Evolutionary conservation across 164 flowering plant species (phyloP).

Genomic region (Stephania yunnanensis): DNA sequence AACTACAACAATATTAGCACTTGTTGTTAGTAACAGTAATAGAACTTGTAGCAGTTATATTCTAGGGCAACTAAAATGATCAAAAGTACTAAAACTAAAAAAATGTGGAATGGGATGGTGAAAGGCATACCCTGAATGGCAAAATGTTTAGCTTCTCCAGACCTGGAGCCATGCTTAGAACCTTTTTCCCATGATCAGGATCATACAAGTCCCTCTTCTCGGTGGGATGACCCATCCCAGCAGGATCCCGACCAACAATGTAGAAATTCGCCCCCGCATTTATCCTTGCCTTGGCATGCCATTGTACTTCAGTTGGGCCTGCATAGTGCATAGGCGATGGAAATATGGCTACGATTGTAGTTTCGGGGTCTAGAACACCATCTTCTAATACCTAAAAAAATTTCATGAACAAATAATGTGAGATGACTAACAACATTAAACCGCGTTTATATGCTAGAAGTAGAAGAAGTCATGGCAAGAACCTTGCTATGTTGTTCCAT

Average conservation of each 20-base stretch:
- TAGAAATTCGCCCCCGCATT: slow-evolving; percentile 98
- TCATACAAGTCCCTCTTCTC: slow-evolving; percentile 93
- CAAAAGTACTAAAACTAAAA: background rate
- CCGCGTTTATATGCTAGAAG: background rate
- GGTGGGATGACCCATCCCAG: slow-evolving; percentile 95
- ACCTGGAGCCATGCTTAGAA: slow-evolving; percentile 95
- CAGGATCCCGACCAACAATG: slow-evolving; percentile 98
- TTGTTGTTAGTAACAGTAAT: background rate
- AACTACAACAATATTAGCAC: background rate
- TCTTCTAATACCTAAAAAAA: slow-evolving; percentile 73
- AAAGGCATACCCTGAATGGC: slow-evolving; percentile 69
- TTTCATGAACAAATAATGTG: background rate
- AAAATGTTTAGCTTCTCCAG: slow-evolving; percentile 81
- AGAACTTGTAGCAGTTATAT: background rate
- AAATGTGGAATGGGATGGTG: background rate
- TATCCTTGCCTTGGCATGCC: slow-evolving; percentile 98
- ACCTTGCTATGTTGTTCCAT: slow-evolving; percentile 99
- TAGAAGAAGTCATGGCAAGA: slow-evolving; percentile 5
- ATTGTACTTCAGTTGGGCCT: slow-evolving; percentile 97
- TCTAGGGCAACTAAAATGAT: background rate
- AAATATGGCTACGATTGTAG: slow-evolving; percentile 88
- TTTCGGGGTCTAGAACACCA: slow-evolving; percentile 88
- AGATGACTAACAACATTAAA: background rate
- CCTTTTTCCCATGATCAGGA: slow-evolving; percentile 96
- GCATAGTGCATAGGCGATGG: slow-evolving; percentile 99